phyloP scores from a whole-genome alignment of 2,329 filamentous ascomycete genomes.

The Cordyceps cicadae region DNA sequence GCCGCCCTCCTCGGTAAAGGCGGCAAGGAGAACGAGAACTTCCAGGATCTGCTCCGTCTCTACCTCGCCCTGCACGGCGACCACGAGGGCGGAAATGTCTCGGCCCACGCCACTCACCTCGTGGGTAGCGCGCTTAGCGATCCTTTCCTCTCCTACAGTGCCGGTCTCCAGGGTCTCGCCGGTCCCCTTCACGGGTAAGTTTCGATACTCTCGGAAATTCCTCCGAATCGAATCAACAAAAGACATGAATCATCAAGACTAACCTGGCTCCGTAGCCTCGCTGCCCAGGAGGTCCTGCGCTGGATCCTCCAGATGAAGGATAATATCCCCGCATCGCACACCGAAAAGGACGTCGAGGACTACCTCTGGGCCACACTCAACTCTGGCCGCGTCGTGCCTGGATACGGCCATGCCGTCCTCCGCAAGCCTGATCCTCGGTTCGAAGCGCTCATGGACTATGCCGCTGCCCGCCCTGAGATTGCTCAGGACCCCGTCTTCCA shows the following conservation, averaged over 20 bases:
- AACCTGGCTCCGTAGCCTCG: conserved; percentile 46
- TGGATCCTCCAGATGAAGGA: conserved; percentile 97
- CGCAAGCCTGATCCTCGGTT: conserved; percentile 96
- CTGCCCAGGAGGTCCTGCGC: conserved; percentile 91
- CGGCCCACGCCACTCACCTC: conserved; percentile 87
- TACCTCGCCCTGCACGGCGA: conserved; percentile 97
- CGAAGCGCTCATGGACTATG: conserved; percentile 94
- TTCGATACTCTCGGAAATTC: background rate
- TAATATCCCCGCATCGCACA: conserved; percentile 68
- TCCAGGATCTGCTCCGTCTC: conserved; percentile 88
- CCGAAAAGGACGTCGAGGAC: conserved; percentile 71
- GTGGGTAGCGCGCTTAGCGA: conserved; percentile 92
- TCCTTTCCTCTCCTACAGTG: conserved; percentile 91
- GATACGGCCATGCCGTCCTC: conserved; percentile 91
- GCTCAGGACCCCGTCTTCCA: conserved; percentile 83
- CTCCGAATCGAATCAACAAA: background rate
- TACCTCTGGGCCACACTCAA: conserved; percentile 93
- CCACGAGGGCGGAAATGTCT: conserved; percentile 97
- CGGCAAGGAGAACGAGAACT: conserved; percentile 79
- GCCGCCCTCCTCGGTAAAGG: conserved; percentile 90
- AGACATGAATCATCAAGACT: background rate
- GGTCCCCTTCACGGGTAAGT: conserved; percentile 60
- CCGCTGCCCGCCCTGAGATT: conserved; percentile 75
- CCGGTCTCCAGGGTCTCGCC: conserved; percentile 87
- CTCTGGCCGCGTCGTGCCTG: conserved; percentile 86